phyloP scores from a whole-genome alignment of 2,329 filamentous ascomycete species.

The Balansia obtecta region DNA sequence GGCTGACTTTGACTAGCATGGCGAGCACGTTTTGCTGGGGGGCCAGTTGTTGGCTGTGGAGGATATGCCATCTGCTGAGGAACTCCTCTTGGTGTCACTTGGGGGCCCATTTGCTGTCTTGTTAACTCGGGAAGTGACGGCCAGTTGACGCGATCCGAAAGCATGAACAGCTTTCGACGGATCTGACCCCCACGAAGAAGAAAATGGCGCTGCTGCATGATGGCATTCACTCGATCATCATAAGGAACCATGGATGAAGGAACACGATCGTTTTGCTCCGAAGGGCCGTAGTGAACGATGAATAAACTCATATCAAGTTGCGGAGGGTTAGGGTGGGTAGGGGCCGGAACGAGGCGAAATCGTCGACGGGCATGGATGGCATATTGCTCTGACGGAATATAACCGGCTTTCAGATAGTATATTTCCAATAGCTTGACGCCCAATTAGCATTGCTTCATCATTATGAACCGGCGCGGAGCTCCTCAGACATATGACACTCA shows the following conservation, averaged over 20 bases:
- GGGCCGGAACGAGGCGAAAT: conserved; percentile 69
- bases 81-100: conserved; percentile 33
- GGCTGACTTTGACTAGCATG: conserved; percentile 31
- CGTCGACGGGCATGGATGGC: conserved; percentile 70
- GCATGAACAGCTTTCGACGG: conserved; percentile 85
- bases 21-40: conserved; percentile 42
- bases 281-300: conserved; percentile 79
- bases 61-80: conserved; percentile 53
- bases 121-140: conserved; percentile 57
- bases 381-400: conserved; percentile 59
- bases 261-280: conserved; percentile 61
- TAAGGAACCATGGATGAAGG: conserved; percentile 56
- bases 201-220: conserved; percentile 49
- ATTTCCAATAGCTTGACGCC: conserved; percentile 67
- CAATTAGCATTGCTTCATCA: neutral
- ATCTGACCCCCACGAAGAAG: conserved; percentile 69
- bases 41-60: conserved; percentile 34
- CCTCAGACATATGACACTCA: conserved; percentile 20
- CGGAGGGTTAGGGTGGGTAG: conserved; percentile 55
- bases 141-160: conserved; percentile 83
- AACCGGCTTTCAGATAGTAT: conserved; percentile 71
- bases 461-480: neutral
- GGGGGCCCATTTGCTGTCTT: conserved; percentile 37
- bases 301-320: conserved; percentile 72
- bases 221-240: conserved; percentile 45